These are phyloP conservation scores for Lantana camara DNA, from an alignment of 257 asterid species.

Conservation along the genomic window DNA sequence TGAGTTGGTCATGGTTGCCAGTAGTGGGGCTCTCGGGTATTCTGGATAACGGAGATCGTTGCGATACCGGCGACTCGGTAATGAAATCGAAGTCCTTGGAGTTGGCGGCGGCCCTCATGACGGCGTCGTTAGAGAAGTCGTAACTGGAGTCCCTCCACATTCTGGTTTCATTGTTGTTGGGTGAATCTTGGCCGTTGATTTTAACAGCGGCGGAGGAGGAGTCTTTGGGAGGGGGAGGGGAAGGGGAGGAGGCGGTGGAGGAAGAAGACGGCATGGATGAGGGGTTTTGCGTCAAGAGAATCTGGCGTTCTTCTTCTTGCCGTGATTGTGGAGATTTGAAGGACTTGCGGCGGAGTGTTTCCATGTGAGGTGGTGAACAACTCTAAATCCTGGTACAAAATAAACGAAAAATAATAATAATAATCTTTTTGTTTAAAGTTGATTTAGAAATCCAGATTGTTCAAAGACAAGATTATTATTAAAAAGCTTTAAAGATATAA, in stretches of 20 bases:
- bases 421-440: no score
- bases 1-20: slow-evolving; percentile 22
- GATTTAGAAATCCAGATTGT: slow-evolving; percentile 15
- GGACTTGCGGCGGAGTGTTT: slow-evolving; percentile 35
- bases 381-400: neutral
- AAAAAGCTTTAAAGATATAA: no score
- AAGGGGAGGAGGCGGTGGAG: slow-evolving; percentile 30
- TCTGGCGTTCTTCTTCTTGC: slow-evolving; percentile 37
- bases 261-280: slow-evolving; percentile 32
- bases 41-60: slow-evolving; percentile 44
- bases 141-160: slow-evolving; percentile 47
- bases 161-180: slow-evolving; percentile 25
- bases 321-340: slow-evolving; percentile 31
- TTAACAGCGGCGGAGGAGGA: neutral
- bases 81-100: slow-evolving; percentile 51
- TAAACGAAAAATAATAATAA: no score
- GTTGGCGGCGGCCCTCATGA: slow-evolving; percentile 44
- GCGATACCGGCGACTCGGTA: slow-evolving; percentile 47
- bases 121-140: slow-evolving; percentile 60
- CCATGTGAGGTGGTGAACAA: slow-evolving; percentile 27
- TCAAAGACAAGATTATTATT: no score
- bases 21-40: slow-evolving; percentile 58
- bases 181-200: slow-evolving; percentile 24
- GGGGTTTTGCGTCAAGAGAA: slow-evolving; percentile 31
- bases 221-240: slow-evolving; percentile 39